Conservation (phyloP, 108 stramenopile species). For the Cylindrotheca closterium region DNA sequence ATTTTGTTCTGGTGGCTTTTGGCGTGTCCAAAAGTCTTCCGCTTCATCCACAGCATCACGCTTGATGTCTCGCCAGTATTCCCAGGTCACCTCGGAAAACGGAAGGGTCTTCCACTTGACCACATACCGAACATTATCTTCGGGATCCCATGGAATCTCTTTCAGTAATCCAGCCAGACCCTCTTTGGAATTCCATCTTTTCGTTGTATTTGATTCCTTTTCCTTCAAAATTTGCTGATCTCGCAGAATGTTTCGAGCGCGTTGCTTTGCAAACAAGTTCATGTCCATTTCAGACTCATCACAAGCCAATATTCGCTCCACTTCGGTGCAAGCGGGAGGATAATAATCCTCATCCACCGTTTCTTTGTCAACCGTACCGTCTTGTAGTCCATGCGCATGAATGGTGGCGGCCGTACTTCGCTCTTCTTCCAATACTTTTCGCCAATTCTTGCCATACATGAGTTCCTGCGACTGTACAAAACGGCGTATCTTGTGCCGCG, state of each 20-base stretch:
- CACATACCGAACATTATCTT: constrained; percentile 86
- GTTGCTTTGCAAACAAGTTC: constrained; percentile 72
- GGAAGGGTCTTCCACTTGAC: constrained; percentile 86
- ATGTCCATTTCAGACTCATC: constrained; percentile 85
- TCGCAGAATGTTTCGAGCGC: constrained; percentile 57
- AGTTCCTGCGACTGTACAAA: constrained; percentile 66
- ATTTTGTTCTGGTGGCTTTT: constrained; percentile 59
- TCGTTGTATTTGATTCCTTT: constrained; percentile 18
- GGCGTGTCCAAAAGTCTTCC: constrained; percentile 83
- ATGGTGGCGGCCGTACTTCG: constrained; percentile 36
- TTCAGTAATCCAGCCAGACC: constrained; percentile 22
- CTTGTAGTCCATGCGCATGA: constrained; percentile 36
- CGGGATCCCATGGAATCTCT: constrained; percentile 77
- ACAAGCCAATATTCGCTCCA: constrained; percentile 80
- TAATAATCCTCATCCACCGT: constrained; percentile 49
- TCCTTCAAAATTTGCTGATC: constrained; percentile 40
- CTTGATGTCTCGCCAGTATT: constrained; percentile 88
- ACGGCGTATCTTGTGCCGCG: constrained; percentile 73
- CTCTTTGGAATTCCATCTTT: constrained; percentile 18
- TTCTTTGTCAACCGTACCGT: neutral
- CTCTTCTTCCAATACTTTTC: constrained; percentile 61
- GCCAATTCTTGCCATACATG: constrained; percentile 70
- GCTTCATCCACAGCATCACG: constrained; percentile 76
- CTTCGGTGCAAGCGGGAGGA: constrained; percentile 57
- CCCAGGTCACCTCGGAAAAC: constrained; percentile 84